Conservation (phyloP, 106 monocot species). For the Dioscorea alata region DNA sequence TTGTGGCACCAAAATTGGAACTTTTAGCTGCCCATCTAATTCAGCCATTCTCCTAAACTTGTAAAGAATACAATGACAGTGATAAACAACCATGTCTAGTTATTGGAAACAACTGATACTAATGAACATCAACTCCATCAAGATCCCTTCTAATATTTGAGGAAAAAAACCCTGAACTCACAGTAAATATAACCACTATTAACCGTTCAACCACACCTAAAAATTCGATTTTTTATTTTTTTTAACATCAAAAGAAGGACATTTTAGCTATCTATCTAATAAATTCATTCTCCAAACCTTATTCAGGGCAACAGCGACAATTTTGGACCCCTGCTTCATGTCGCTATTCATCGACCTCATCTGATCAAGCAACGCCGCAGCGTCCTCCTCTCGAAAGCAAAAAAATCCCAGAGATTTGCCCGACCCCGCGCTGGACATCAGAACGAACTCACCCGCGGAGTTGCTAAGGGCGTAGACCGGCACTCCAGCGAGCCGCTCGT, state of each 20-base stretch:
- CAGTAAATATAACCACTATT: too few species aligned
- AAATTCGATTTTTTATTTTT: too few species aligned
- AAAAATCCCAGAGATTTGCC: constrained; percentile 66
- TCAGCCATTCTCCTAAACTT: neutral
- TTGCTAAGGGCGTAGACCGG: constrained; percentile 87
- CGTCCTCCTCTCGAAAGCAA: constrained; percentile 79
- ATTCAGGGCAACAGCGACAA: constrained; percentile 75
- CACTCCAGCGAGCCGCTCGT: constrained; percentile 72
- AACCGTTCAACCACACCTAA: too few species aligned
- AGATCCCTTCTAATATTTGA: neutral
- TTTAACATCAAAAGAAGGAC: too few species aligned
- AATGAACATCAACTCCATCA: neutral
- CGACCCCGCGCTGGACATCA: constrained; percentile 51
- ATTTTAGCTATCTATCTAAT: too few species aligned
- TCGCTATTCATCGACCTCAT: constrained; percentile 50
- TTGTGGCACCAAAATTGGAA: too few species aligned
- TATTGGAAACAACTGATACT: neutral
- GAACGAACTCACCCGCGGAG: constrained; percentile 69
- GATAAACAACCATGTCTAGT: neutral
- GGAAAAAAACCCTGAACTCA: too few species aligned
- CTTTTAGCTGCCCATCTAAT: too few species aligned
- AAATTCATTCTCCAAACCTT: constrained; percentile 32
- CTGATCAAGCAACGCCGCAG: constrained; percentile 67
- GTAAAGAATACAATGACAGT: neutral
- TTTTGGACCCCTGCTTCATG: constrained; percentile 54